Base-by-base conservation (phyloP, 768 basidiomycete species). In the Gautieria morchelliformis region DNA sequence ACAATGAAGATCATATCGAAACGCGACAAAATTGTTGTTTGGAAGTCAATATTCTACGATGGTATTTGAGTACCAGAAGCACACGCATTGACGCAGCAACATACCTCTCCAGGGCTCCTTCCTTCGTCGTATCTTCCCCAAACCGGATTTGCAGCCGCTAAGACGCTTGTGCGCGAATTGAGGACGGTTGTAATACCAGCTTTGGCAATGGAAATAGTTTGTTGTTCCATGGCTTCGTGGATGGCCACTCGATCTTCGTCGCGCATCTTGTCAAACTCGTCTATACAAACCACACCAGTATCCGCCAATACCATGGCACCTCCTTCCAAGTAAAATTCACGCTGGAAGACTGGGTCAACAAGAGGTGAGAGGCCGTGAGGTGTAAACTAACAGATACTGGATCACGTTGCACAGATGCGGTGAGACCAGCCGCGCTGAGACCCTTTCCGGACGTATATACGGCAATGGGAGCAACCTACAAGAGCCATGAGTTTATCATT, bases 1-100 rank as follows among this genome's bases (percentile, higher is more conserved):
- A 99, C 88, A 62, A 99, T 95, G 75, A 98, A 99, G 64, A 99
- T 98, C 94, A 99, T 95, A 68, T 99, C 96, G 70, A 99, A 99
- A 57, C 96, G 88, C 49, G 94, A 97, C 67, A 99, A 71, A 63
- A 99, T 97, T 1, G 96, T 98, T 6, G 94, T 96, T 73, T 96
- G 93, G 70, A 96, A 94, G 68, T 96, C 94, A 62, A 96, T 96
- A 67, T 96, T 96, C 91, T 79, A 59, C 19, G 49, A 10, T 9
- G 9, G 10, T 41, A 27, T 3, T 33, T 30, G 19, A 39, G 40
- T 35, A 49, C 17, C 9, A 39, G 14, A 17, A 27, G 8, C 37
- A 19, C 12, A 48, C 24, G 20, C 14, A 33, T 3, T 20, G 6
- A 33, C 11, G 15, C 30, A 6, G 15, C 30, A 6, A 52, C 72